phyloP scores from a whole-genome alignment of 2,329 filamentous ascomycete species.

The Colletotrichum sp. region DNA sequence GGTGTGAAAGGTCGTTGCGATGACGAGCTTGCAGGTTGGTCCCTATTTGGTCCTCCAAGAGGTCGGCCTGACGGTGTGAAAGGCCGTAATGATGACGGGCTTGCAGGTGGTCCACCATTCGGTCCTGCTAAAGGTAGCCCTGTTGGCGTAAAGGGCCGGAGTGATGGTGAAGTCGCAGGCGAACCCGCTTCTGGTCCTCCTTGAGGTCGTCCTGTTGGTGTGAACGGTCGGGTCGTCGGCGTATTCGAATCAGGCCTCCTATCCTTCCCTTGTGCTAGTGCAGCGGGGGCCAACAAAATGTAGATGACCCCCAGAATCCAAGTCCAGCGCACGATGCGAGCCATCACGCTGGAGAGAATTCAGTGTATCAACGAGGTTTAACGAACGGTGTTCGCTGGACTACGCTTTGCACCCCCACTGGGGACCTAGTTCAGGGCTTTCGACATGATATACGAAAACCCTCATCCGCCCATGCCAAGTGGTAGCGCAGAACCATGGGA shows the following conservation, averaged over 20 bases:
- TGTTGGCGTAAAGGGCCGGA: neutral
- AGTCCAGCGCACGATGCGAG: neutral
- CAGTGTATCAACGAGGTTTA: too few species aligned
- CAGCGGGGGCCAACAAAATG: neutral
- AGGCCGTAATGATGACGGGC: accelerated
- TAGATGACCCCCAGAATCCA: neutral
- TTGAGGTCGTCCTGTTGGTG: neutral
- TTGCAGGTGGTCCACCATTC: neutral
- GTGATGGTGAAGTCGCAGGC: accelerated
- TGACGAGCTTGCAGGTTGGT: accelerated
- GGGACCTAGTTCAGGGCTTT: neutral
- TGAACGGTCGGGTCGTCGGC: neutral
- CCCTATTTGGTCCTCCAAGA: neutral
- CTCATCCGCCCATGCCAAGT: neutral
- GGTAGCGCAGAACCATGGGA: neutral
- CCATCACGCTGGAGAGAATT: neutral
- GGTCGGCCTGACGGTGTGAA: neutral
- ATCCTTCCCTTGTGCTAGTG: neutral
- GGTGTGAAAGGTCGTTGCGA: neutral
- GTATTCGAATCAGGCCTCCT: neutral
- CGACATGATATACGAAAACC: neutral
- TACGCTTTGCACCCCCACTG: neutral
- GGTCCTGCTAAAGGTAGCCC: neutral
- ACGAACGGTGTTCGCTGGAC: neutral
- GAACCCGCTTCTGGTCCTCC: neutral